Evolutionary conservation across 148 eudicot genomes (phyloP).

Genomic region (Amaranthus hypochondriacus): DNA sequence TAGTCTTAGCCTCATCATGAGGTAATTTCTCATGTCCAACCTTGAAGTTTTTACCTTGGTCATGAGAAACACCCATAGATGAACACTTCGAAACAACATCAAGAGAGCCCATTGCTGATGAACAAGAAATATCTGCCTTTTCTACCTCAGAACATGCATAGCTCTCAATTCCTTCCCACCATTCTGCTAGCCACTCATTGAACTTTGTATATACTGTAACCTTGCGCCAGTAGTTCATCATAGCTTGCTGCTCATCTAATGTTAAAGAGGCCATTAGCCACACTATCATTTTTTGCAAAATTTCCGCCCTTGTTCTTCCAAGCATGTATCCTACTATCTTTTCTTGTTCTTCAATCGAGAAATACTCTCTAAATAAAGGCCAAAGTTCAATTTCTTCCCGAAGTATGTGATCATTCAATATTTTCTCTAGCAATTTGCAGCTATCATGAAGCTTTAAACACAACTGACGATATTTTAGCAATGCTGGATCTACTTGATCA

Average conservation of each 20-base stretch:
- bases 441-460: constrained; percentile 59
- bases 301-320: constrained; percentile 77
- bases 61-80: constrained; percentile 24
- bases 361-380: constrained; percentile 64
- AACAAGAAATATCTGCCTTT: constrained; percentile 28
- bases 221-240: constrained; percentile 68
- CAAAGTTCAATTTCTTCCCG: constrained; percentile 87
- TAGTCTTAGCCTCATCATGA: constrained; percentile 19
- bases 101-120: constrained; percentile 35
- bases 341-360: constrained; percentile 81
- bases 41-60: constrained; percentile 13
- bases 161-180: constrained; percentile 72
- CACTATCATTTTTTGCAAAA: constrained; percentile 72
- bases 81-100: constrained; percentile 39
- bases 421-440: constrained; percentile 57
- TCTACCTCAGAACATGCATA: constrained; percentile 30
- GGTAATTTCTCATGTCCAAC: constrained; percentile 19
- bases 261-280: constrained; percentile 76
- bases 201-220: constrained; percentile 76
- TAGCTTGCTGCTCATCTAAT: constrained; percentile 57
- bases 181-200: constrained; percentile 80
- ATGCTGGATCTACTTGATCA: constrained; percentile 23
- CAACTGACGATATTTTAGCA: constrained; percentile 38
- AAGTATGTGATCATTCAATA: constrained; percentile 59
- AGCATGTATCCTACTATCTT: constrained; percentile 73